Conservation (phyloP, 2,329 filamentous ascomycete genomes). For the Arthrobotrys sphaeroides region DNA sequence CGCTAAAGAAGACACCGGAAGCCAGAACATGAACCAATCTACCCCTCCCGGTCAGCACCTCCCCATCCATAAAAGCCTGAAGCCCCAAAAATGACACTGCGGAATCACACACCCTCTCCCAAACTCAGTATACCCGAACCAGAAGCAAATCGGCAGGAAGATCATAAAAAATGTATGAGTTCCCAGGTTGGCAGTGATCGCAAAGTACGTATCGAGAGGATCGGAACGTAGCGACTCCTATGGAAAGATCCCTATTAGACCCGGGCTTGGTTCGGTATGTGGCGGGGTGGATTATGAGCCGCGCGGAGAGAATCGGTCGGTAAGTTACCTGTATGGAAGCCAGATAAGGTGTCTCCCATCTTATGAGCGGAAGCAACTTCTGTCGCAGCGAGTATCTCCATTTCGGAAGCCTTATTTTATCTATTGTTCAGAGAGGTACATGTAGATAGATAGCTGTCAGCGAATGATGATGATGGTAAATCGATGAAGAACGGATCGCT, state of each 20-base stretch:
- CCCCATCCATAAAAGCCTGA: conserved; percentile 44
- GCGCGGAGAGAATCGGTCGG: not conserved
- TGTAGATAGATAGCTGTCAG: not conserved
- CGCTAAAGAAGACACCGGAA: conserved; percentile 83
- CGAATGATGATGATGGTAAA: not conserved
- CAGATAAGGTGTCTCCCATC: conserved; percentile 94
- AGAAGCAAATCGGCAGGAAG: conserved; percentile 91
- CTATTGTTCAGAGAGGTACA: conserved; percentile 66
- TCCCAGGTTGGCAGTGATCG: conserved; percentile 92
- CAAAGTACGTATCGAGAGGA: conserved; percentile 93
- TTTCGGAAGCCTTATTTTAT: conserved; percentile 80
- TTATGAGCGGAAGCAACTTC: conserved; percentile 81
- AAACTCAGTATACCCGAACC: conserved; percentile 86
- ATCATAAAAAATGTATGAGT: conserved; percentile 99
- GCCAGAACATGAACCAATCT: conserved; percentile 74
- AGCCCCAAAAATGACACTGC: not conserved
- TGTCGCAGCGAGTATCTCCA: conserved; percentile 91
- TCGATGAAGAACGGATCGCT: no score
- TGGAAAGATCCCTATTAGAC: not conserved
- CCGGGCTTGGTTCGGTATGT: not conserved
- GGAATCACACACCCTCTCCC: conserved; percentile 78
- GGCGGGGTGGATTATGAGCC: not conserved
- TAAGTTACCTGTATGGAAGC: conserved; percentile 79
- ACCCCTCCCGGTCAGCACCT: not conserved
- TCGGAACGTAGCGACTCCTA: conserved; percentile 47